These are phyloP conservation scores for Exophiala xenobiotica DNA, from an alignment of 2,329 filamentous ascomycete genomes.

Conservation along the genomic window DNA sequence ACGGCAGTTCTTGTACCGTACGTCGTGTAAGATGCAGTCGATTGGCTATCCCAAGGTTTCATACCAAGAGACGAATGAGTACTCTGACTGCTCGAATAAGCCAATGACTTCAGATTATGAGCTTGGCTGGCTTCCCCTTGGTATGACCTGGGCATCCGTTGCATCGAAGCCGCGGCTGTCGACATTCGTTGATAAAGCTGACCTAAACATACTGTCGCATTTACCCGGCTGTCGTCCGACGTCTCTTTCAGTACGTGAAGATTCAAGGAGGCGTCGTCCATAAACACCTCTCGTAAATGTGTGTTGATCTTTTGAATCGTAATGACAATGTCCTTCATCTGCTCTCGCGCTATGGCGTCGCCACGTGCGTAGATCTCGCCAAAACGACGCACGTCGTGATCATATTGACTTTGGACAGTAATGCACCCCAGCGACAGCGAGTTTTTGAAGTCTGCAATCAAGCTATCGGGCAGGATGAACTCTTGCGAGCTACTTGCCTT, in stretches of 20 bases:
- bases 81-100: conserved; percentile 25
- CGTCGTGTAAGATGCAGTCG: conserved; percentile 18
- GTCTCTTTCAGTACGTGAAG: conserved; percentile 35
- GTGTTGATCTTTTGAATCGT: conserved; percentile 38
- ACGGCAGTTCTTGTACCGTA: conserved; percentile 21
- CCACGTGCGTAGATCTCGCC: conserved; percentile 38
- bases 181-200: conserved; percentile 37
- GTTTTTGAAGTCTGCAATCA: conserved; percentile 35
- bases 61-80: conserved; percentile 21
- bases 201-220: conserved; percentile 36
- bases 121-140: conserved; percentile 10
- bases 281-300: conserved; percentile 36
- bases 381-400: conserved; percentile 35
- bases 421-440: conserved; percentile 36
- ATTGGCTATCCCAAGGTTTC: conserved; percentile 15
- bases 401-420: conserved; percentile 38
- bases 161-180: conserved; percentile 23
- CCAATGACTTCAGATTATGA: conserved; percentile 6
- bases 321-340: conserved; percentile 41
- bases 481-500: conserved; percentile 24
- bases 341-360: conserved; percentile 38
- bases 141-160: conserved; percentile 19
- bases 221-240: conserved; percentile 37
- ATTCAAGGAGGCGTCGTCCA: conserved; percentile 35
- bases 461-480: conserved; percentile 21